These are phyloP conservation scores for Pseudogymnoascus sp. DNA, from an alignment of 2,329 filamentous ascomycete species.

Conservation along the genomic window DNA sequence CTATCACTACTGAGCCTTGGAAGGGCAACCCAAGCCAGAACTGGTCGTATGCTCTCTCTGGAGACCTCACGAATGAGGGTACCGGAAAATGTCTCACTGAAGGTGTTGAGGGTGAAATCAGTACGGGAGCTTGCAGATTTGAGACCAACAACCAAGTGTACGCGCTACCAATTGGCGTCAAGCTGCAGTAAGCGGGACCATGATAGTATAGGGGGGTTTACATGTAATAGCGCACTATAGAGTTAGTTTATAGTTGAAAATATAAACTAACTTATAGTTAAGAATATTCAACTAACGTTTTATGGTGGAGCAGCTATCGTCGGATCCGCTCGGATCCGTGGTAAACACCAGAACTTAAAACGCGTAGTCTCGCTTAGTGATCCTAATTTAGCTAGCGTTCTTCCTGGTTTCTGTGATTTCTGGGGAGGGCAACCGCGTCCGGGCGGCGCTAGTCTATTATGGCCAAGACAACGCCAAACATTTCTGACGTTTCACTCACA, in stretches of 20 bases:
- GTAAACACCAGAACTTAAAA: not conserved
- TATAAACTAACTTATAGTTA: not conserved
- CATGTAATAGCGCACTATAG: not conserved
- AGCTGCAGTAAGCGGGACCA: not conserved
- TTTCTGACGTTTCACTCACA: not conserved
- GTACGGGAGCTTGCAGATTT: constrained; percentile 29
- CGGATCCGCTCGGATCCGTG: not conserved
- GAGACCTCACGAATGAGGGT: constrained; percentile 34
- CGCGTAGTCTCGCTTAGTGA: not conserved
- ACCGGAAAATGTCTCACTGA: constrained; percentile 35
- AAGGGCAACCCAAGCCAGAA: constrained; percentile 25
- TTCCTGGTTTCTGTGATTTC: not conserved
- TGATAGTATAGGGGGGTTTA: not conserved
- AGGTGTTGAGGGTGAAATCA: constrained; percentile 21
- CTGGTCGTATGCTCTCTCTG: constrained; percentile 39
- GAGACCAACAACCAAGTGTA: constrained; percentile 39
- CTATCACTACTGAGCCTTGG: constrained; percentile 26
- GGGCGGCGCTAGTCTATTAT: not conserved
- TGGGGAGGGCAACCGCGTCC: not conserved
- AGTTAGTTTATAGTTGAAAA: not conserved
- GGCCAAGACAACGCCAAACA: not conserved
- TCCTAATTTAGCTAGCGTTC: not conserved
- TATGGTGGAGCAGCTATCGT: not conserved
- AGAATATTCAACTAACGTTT: not conserved
- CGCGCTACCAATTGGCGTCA: constrained; percentile 36